Percentiles rank a stretch among this genome's conserved stretches.
Conservation (phyloP, 345 rosid genomes). For the Hibiscus syriacus region DNA sequence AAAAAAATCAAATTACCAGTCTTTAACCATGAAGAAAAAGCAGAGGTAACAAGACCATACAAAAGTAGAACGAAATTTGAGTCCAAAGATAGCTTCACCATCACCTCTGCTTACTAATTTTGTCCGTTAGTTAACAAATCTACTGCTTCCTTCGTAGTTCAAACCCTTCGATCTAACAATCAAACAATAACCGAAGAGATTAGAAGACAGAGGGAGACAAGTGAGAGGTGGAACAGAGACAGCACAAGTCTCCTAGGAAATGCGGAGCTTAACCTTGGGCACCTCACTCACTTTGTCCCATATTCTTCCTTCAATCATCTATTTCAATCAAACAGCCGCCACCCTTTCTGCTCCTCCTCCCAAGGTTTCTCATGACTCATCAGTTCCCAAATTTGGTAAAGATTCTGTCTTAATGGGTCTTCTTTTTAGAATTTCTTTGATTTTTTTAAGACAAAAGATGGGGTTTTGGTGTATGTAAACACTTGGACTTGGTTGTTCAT, state of each 20-base stretch:
- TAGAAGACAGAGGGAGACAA: conserved; percentile 10
- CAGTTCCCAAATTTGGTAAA: conserved; percentile 39
- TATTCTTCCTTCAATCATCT: conserved; percentile 14
- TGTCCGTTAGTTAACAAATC: background rate
- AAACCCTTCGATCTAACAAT: background rate
- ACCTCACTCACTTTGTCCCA: conserved; percentile 36
- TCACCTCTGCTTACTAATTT: background rate
- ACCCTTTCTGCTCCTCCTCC: conserved; percentile 26
- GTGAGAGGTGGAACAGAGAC: background rate
- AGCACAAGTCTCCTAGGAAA: conserved; percentile 18
- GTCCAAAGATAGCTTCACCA: background rate
- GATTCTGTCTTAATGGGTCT: background rate
- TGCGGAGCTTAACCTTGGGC: conserved; percentile 71
- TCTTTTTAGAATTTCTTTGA: background rate
- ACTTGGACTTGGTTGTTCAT: background rate
- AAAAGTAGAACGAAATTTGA: background rate
- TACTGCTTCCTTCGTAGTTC: background rate
- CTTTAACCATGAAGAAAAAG: too few species aligned
- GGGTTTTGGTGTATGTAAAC: background rate
- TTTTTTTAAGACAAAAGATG: background rate
- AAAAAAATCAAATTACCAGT: too few species aligned
- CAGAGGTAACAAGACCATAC: background rate
- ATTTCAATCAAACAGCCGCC: conserved; percentile 18
- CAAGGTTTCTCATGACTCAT: conserved; percentile 22
- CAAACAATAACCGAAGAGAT: background rate